Percentiles rank a stretch among this genome's conserved stretches.
Evolutionary conservation across 2,329 filamentous ascomycete species (phyloP).

Genomic region (Acarospora socialis): DNA sequence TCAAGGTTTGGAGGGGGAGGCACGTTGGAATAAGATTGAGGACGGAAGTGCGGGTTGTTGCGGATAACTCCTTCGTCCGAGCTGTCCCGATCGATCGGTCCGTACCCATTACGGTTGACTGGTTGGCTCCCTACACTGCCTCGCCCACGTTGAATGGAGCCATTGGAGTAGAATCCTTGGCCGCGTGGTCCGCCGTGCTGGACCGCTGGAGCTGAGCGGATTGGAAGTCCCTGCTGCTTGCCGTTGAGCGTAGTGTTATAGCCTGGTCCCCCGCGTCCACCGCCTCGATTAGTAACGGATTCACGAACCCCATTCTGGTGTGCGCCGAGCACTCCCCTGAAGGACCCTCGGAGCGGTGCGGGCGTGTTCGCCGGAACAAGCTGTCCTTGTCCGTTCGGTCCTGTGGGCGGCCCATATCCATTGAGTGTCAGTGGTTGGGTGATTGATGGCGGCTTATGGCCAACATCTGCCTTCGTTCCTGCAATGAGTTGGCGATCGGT

Average conservation of each 20-base stretch:
- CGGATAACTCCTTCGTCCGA: slow-evolving; percentile 38
- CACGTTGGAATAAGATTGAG: slow-evolving; percentile 38
- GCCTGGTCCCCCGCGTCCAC: slow-evolving; percentile 14
- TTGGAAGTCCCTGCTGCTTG: slow-evolving; percentile 17
- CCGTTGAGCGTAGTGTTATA: slow-evolving; percentile 13
- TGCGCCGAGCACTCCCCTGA: slow-evolving; percentile 41
- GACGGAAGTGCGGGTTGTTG: slow-evolving; percentile 42
- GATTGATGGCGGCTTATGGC: slow-evolving; percentile 36
- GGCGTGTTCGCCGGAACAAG: slow-evolving; percentile 42
- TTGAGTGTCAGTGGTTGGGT: slow-evolving; percentile 39
- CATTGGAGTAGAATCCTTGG: slow-evolving; percentile 25
- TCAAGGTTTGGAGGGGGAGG: slow-evolving; percentile 32
- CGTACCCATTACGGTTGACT: slow-evolving; percentile 24
- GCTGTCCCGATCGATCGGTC: slow-evolving; percentile 33
- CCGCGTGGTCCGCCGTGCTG: slow-evolving; percentile 17
- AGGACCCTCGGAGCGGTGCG: slow-evolving; percentile 43
- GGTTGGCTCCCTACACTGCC: slow-evolving; percentile 19
- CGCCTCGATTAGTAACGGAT: slow-evolving; percentile 22
- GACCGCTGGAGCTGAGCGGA: slow-evolving; percentile 18
- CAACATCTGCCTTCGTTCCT: slow-evolving; percentile 43
- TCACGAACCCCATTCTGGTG: slow-evolving; percentile 15
- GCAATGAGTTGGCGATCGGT: slow-evolving; percentile 68
- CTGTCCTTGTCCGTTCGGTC: slow-evolving; percentile 47
- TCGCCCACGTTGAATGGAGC: slow-evolving; percentile 14
- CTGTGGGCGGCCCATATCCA: slow-evolving; percentile 42